Evolutionary conservation across 139 green algal genomes (phyloP).

Genomic region (Tetraselmis striata): DNA sequence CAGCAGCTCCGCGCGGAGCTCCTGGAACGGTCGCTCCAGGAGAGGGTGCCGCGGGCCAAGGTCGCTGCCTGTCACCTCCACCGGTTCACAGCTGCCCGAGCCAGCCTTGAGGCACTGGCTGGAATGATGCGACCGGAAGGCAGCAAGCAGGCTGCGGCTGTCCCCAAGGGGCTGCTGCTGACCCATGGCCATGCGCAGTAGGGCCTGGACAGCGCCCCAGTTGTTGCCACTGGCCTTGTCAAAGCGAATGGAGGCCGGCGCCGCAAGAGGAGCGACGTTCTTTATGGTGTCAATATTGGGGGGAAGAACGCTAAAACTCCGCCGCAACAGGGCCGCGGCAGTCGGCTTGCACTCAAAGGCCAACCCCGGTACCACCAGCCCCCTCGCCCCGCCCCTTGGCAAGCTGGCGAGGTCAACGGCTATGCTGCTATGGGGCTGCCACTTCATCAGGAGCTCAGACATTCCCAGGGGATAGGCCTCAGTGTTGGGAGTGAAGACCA

Average conservation of each 20-base stretch:
- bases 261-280: too few relatives aligned
- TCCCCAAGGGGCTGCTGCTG: slow-evolving; percentile 8
- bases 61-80: not conserved
- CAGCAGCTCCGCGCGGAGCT: slow-evolving; percentile 16
- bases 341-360: slow-evolving; percentile 27
- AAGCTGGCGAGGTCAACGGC: slow-evolving; percentile 8
- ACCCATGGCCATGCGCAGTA: slow-evolving; percentile 6
- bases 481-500: slow-evolving; percentile 26
- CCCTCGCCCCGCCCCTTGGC: too few relatives aligned
- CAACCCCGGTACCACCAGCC: not conserved
- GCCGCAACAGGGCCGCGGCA: too few relatives aligned
- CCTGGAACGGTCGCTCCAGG: slow-evolving; percentile 11
- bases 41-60: slow-evolving; percentile 14
- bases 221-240: too few relatives aligned
- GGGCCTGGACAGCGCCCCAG: too few relatives aligned
- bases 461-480: slow-evolving; percentile 31
- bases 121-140: too few relatives aligned
- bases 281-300: too few relatives aligned
- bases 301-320: not conserved
- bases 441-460: slow-evolving; percentile 29
- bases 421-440: slow-evolving; percentile 9
- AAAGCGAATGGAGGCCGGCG: slow-evolving; percentile 20
- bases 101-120: too few relatives aligned
- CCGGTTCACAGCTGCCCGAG: not conserved
- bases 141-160: too few relatives aligned